phyloP scores from a whole-genome alignment of 352 stramenopile genomes.

The Globisporangium mamillatum region DNA sequence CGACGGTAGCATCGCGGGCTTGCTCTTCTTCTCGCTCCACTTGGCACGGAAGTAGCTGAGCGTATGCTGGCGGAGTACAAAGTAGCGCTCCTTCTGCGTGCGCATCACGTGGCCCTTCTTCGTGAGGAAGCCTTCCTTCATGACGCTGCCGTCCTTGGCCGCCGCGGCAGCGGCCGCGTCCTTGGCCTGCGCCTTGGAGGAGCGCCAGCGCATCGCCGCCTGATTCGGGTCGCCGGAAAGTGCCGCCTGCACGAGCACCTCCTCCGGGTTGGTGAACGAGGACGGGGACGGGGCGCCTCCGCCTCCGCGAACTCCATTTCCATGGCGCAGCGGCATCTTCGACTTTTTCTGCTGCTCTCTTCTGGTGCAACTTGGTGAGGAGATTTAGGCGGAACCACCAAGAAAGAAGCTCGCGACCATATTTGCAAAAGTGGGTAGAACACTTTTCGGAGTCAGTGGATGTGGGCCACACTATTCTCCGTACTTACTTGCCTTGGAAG shows the following conservation, averaged over 20 bases:
- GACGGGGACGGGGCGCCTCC: constrained; percentile 7
- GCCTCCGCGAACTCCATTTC: neutral
- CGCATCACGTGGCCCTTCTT: constrained; percentile 58
- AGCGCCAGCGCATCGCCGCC: constrained; percentile 18
- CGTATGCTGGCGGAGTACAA: constrained; percentile 37
- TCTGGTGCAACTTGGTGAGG: neutral
- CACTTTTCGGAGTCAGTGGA: neutral
- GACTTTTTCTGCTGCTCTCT: neutral
- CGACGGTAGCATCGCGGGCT: constrained; percentile 20
- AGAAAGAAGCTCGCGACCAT: constrained; percentile 4
- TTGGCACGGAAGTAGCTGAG: constrained; percentile 49
- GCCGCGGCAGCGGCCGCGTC: neutral
- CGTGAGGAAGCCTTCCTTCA: constrained; percentile 42
- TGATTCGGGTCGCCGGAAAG: constrained; percentile 3
- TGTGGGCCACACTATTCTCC: neutral
- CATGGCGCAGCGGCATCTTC: neutral
- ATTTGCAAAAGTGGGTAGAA: too few relatives aligned
- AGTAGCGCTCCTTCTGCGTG: constrained; percentile 55
- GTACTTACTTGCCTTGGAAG: too few relatives aligned
- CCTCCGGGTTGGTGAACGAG: constrained; percentile 12
- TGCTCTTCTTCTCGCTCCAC: constrained; percentile 20
- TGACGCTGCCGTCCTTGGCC: constrained; percentile 10
- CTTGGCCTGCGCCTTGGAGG: constrained; percentile 11
- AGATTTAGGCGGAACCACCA: neutral
- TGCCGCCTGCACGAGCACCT: constrained; percentile 1